Evolutionary conservation across 1,139 yeast genomes (phyloP), one percentile per base, ranked within the genome.

Genomic region (Geotrichum histeridarum): DNA sequence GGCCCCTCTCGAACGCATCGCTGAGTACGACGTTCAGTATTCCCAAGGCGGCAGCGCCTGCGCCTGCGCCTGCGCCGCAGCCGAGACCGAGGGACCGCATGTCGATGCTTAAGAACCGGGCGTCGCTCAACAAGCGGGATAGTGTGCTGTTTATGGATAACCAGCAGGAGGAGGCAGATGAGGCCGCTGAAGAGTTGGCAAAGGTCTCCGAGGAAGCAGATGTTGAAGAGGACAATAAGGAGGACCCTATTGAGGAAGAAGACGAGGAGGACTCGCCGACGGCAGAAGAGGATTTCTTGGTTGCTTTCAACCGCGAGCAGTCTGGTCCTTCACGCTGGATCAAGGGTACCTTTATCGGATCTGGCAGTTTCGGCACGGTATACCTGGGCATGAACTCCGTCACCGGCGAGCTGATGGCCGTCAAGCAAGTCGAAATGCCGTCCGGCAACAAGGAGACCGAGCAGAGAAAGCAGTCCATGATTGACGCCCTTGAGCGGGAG

Each of bases 351-450:
- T 75, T 91, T 43, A 89, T 93, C 60, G 99, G 99, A 0, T 84
- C 95, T 2, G 99, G 99, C 2, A 85, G 95, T 60, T 93, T 90
- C 74, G 99, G 98, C 37, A 84, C 89, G 2, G 99, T 93, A 1
- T 91, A 86, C 61, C 75, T 93, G 44, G 99, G 97, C 0, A 83
- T 93, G 84, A 89, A 90, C 66, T 87, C 96, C 0, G 73, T 84
- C 44, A 90, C 96, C 0, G 99, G 99, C 43, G 98, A 90, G 66
- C 75, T 93, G 53, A 89, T 93, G 96, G 99, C 98, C 0, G 96
- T 93, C n/a, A 93, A 93, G 65, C 97, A 91, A 67, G 96, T 93
- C 0, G 85, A 85, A 43, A 68, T 90, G 27, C 84, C 87, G 1
- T 57, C 64, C 14, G 70, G 65, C 15, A 65, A 61, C 33, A 57